Percentiles rank a stretch among this genome's conserved stretches.
Evolutionary conservation across 306 rosid genomes (phyloP).

Genomic region (Alnus rubra): DNA sequence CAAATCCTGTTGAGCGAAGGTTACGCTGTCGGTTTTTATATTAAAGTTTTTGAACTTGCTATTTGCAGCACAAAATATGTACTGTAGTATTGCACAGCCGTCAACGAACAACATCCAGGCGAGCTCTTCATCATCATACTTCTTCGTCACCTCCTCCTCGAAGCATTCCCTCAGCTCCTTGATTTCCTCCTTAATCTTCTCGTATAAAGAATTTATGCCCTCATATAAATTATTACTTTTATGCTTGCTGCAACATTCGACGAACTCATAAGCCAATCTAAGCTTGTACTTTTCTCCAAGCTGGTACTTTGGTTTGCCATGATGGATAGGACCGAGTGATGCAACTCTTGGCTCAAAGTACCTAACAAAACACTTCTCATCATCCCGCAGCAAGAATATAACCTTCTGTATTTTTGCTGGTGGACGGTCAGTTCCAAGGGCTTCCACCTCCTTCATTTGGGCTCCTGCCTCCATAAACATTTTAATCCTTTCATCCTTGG

Average conservation of each 20-base stretch:
- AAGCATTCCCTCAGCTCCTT: background rate
- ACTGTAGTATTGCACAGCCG: conserved; percentile 23
- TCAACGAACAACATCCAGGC: conserved; percentile 26
- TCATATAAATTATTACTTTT: too few species aligned
- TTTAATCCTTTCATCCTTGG: too few species aligned
- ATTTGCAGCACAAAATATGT: too few species aligned
- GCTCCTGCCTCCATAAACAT: too few species aligned
- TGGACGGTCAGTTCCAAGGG: too few species aligned
- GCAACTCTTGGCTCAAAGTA: conserved; percentile 18
- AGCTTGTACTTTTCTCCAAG: conserved; percentile 18
- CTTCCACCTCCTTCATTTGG: too few species aligned
- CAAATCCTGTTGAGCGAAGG: conserved; percentile 19
- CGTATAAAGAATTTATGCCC: background rate
- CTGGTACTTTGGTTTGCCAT: background rate
- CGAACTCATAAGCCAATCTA: background rate
- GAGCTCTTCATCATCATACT: background rate
- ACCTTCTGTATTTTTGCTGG: conserved; percentile 23
- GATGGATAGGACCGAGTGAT: conserved; percentile 31
- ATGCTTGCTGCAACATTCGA: background rate
- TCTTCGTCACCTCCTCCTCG: background rate
- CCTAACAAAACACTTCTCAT: background rate
- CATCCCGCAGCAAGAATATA: background rate
- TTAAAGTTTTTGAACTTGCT: background rate
- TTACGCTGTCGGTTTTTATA: background rate
- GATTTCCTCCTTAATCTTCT: background rate